Percentiles rank a stretch among this genome's conserved stretches.
phyloP scores from a whole-genome alignment of 495 filamentous ascomycete species.

The Letharia columbiana region DNA sequence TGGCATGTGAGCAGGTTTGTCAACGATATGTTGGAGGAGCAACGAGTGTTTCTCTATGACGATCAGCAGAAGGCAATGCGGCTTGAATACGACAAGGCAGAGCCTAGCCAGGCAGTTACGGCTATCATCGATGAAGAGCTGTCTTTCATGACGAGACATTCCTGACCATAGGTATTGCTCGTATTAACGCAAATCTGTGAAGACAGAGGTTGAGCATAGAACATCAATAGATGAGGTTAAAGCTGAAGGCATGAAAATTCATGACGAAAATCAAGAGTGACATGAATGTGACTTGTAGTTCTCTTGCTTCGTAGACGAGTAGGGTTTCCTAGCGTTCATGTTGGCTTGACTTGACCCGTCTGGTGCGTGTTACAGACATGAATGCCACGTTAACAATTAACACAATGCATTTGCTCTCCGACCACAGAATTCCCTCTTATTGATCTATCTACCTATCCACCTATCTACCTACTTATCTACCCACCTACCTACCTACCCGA shows the following conservation, averaged over 20 bases:
- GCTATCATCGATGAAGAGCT: conserved; percentile 7
- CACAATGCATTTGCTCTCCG: background rate
- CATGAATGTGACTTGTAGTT: too few relatives aligned
- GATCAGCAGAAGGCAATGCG: background rate
- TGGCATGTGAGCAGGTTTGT: too few relatives aligned
- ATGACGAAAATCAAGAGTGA: too few relatives aligned
- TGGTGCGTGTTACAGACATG: background rate
- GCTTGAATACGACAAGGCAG: background rate
- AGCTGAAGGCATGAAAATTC: background rate
- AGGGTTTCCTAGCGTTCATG: too few relatives aligned
- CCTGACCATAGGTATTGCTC: background rate
- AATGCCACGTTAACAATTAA: background rate
- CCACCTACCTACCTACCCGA: too few relatives aligned
- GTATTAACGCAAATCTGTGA: too few relatives aligned
- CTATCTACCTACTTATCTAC: too few relatives aligned
- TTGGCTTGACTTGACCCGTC: background rate
- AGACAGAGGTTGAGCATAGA: too few relatives aligned
- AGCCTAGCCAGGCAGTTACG: background rate
- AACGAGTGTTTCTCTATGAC: background rate
- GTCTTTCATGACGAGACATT: background rate
- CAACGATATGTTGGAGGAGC: too few relatives aligned
- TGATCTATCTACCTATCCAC: background rate
- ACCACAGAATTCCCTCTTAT: background rate
- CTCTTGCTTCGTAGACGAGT: too few relatives aligned
- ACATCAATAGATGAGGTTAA: background rate